Percentiles rank a stretch among this genome's conserved stretches.
Evolutionary conservation across 306 rosid genomes (phyloP).

Genomic region (Acacia crassicarpa): DNA sequence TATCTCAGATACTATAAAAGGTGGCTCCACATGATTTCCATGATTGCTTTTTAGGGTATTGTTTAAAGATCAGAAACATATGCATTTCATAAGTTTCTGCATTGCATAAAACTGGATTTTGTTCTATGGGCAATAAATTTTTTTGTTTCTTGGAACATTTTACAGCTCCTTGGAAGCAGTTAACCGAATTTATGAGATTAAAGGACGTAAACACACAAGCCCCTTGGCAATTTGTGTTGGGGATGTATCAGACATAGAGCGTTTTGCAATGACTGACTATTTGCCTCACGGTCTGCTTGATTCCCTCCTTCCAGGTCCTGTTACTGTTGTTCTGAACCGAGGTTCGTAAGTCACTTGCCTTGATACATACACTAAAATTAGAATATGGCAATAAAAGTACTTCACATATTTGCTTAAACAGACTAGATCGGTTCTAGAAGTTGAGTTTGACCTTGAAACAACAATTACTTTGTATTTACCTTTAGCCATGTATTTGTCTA

Average conservation of each 20-base stretch:
- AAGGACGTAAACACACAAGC: slow-evolving; percentile 63
- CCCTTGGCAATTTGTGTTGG: slow-evolving; percentile 74
- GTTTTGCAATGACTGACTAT: slow-evolving; percentile 68
- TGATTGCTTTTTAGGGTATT: background rate
- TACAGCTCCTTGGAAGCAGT: slow-evolving; percentile 66
- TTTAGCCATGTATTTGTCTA: background rate
- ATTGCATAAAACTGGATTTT: background rate
- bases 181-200: slow-evolving; percentile 58
- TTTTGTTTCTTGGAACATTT: background rate
- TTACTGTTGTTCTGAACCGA: slow-evolving; percentile 75
- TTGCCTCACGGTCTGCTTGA: slow-evolving; percentile 78
- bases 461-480: background rate
- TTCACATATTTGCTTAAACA: background rate
- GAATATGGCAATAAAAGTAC: slow-evolving; percentile 3
- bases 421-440: background rate
- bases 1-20: background rate
- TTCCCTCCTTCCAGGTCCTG: slow-evolving; percentile 90
- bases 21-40: background rate
- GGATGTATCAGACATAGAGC: slow-evolving; percentile 52
- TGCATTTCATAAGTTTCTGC: slow-evolving; percentile 1
- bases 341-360: slow-evolving; percentile 46
- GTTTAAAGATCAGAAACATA: background rate
- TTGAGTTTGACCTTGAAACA: background rate
- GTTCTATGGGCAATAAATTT: background rate
- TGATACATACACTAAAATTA: background rate